A percentile compares a stretch with the other conserved stretches of the same genome.
phyloP scores from a whole-genome alignment of 2,329 filamentous ascomycete species.

The Drechslerella dactyloides region DNA sequence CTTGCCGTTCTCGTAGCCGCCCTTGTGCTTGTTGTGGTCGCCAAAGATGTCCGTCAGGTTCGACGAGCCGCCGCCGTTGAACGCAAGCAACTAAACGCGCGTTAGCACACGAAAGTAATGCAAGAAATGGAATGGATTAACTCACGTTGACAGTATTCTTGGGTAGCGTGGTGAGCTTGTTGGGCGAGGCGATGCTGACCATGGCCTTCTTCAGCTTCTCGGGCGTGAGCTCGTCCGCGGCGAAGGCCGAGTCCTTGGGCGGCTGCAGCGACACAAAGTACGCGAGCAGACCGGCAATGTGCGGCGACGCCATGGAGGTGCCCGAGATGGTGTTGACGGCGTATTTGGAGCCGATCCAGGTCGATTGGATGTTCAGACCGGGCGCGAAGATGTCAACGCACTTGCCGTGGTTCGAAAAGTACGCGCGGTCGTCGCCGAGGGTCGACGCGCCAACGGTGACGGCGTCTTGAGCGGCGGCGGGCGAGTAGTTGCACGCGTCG shows the following conservation, averaged over 20 bases:
- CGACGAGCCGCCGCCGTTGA: conserved; percentile 94
- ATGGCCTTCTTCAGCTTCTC: conserved; percentile 91
- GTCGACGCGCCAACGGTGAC: conserved; percentile 96
- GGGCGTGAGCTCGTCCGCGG: conserved; percentile 85
- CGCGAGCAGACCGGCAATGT: conserved; percentile 93
- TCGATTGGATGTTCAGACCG: conserved; percentile 94
- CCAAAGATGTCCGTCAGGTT: conserved; percentile 87
- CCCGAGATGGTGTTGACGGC: conserved; percentile 99
- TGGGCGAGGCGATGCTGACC: conserved; percentile 80
- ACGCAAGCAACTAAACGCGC: conserved; percentile 74
- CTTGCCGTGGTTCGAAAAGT: conserved; percentile 99
- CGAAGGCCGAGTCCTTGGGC: conserved; percentile 84
- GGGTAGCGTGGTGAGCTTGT: conserved; percentile 80
- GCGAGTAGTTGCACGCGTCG: conserved; percentile 99
- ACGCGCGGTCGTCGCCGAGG: conserved; percentile 91
- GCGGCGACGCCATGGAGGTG: conserved; percentile 98
- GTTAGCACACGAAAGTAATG: conserved; percentile 55
- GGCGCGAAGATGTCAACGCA: conserved; percentile 86
- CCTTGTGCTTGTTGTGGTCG: conserved; percentile 70
- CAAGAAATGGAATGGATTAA: conserved; percentile 51
- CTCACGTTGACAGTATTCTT: conserved; percentile 80
- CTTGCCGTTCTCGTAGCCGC: conserved; percentile 53
- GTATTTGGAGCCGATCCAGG: conserved; percentile 96
- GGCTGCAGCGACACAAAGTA: conserved; percentile 98
- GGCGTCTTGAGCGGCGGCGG: conserved; percentile 86